These are phyloP conservation scores for Epichloe sp. DNA, from an alignment of 2,329 filamentous ascomycete species.

Conservation along the genomic window DNA sequence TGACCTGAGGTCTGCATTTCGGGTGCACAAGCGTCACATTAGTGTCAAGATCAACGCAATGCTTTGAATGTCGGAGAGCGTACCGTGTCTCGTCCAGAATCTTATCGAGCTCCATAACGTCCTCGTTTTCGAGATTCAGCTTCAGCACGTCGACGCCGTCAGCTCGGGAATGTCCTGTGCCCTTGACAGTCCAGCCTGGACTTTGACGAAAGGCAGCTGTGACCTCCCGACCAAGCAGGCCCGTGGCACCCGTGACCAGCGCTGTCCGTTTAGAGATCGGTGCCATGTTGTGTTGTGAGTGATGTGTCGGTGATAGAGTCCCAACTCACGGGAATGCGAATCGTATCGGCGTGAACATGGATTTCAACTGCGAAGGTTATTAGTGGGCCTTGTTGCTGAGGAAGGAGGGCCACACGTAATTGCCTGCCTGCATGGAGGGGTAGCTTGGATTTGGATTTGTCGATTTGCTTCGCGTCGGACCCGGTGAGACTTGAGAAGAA, in stretches of 20 bases:
- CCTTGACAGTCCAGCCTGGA: slow-evolving; percentile 50
- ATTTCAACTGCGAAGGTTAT: no score
- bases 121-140: slow-evolving; percentile 35
- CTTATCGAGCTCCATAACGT: slow-evolving; percentile 29
- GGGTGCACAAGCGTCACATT: not conserved
- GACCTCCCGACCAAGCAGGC: slow-evolving; percentile 70
- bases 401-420: no score
- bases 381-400: no score
- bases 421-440: no score
- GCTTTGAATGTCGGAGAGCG: slow-evolving; percentile 11
- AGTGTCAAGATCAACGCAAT: not conserved
- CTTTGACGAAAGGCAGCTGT: slow-evolving; percentile 51
- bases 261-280: slow-evolving; percentile 29
- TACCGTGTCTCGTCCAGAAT: slow-evolving; percentile 43
- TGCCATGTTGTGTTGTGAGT: not conserved
- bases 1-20: slow-evolving; percentile 51
- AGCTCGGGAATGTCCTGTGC: slow-evolving; percentile 62
- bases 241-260: slow-evolving; percentile 73
- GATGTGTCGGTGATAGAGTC: not conserved
- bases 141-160: slow-evolving; percentile 55
- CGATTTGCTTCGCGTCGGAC: no score
- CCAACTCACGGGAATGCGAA: not conserved
- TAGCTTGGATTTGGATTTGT: no score
- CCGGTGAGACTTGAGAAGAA: no score
- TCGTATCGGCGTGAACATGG: no score